Evolutionary conservation across 2,329 filamentous ascomycete species (phyloP), one percentile per base, ranked within the genome.

Genomic region (Ceratocystis destructans): DNA sequence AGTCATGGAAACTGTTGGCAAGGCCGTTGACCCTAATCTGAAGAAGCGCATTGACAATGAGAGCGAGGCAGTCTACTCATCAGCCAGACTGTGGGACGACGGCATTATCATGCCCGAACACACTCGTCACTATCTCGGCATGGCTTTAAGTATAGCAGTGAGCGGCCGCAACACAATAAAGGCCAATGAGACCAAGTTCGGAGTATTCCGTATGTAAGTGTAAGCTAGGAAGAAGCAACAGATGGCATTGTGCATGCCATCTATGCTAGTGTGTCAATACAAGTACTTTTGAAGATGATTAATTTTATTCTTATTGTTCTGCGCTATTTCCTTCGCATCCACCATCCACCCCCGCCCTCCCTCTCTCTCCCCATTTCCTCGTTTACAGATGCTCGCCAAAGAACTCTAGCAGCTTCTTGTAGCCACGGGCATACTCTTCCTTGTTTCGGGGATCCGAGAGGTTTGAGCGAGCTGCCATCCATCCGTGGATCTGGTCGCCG

Each of bases 1-100:
- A 3, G 94, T 99, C 69, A 97, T 99, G 94, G 89, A 91, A 77
- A 89, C 92, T 1, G 93, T 99, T 0, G 92, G 93, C 7, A 84
- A 84, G 68, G 86, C 85, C 0, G 41, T 20, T 8, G 92, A 96
- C 73, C 88, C 89, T 0, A 87, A 86, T 69, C 79, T 97, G 69
- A 89, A 88, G 76, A 85, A 84, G 50, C 82, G 93, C 59, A 97
- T 99, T 71, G 93, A 97, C 73, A 81, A 82, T 64, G 93, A 97
- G 79, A 96, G 89, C 65, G 89, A 96, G 71, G 90, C 90, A 0
- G 85, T 88, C 0, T 97, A 91, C 75, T 94, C 90, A 1, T 90
- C 87, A 41, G 93, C 94, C 4, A 82, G 93, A 69, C 76, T 97
- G 71, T 99, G 94, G 94, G 84, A 93, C 71, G 89, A 93, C 71